These are phyloP conservation scores for Penicillium italicum DNA, from an alignment of 2,329 filamentous ascomycete species.

Conservation along the genomic window DNA sequence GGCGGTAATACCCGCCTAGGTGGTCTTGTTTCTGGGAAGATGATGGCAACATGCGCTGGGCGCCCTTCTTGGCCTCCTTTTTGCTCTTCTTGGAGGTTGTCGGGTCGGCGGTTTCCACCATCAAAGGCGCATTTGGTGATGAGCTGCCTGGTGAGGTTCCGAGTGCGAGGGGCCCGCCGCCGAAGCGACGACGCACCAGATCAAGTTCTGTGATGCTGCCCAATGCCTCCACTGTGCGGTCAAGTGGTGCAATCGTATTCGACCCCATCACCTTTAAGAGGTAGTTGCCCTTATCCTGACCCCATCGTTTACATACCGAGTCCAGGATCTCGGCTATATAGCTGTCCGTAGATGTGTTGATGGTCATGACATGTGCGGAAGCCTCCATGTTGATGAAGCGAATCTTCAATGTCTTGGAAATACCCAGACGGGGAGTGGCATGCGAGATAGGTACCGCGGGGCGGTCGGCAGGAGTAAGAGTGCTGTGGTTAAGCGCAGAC, in stretches of 20 bases:
- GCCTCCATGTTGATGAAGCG: slow-evolving; percentile 60
- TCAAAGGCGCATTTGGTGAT: slow-evolving; percentile 62
- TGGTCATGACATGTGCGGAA: slow-evolving; percentile 50
- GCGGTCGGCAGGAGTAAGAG: slow-evolving; percentile 46
- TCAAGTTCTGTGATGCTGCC: slow-evolving; percentile 60
- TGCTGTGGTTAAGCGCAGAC: slow-evolving; percentile 45
- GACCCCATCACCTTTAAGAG: slow-evolving; percentile 61
- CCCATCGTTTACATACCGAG: slow-evolving; percentile 58
- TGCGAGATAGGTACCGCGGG: slow-evolving; percentile 44
- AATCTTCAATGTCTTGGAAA: slow-evolving; percentile 56
- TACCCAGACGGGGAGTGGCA: slow-evolving; percentile 54
- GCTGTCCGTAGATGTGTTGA: slow-evolving; percentile 61
- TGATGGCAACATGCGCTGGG: slow-evolving; percentile 43
- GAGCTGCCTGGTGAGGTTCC: slow-evolving; percentile 59
- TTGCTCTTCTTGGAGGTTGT: slow-evolving; percentile 31
- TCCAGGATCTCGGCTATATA: slow-evolving; percentile 67
- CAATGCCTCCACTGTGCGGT: slow-evolving; percentile 63
- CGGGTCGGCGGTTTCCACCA: slow-evolving; percentile 45
- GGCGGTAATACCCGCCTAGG: slow-evolving; percentile 53
- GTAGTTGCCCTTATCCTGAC: slow-evolving; percentile 62
- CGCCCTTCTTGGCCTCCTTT: slow-evolving; percentile 42
- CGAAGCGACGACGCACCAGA: slow-evolving; percentile 59
- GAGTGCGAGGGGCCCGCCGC: slow-evolving; percentile 55
- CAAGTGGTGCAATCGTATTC: slow-evolving; percentile 60
- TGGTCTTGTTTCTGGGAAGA: slow-evolving; percentile 48